Evolutionary conservation across 805 yeast genomes (phyloP).

Genomic region (Clavispora carvajalis): DNA sequence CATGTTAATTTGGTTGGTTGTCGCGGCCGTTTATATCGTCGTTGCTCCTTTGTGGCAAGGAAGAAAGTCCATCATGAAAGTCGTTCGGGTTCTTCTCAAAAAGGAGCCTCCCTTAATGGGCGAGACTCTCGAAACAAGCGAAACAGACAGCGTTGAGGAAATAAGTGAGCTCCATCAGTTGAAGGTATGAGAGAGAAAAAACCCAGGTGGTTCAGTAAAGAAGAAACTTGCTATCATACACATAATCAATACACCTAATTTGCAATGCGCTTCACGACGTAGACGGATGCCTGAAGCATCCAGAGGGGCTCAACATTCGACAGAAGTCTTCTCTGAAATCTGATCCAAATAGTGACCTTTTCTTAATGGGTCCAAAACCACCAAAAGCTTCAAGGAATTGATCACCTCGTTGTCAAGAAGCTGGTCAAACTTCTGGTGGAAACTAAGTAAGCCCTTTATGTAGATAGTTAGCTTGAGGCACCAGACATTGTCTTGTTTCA

Average conservation of each 20-base stretch:
- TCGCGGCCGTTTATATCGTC: conserved; percentile 31
- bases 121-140: too few species aligned
- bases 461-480: conserved; percentile 61
- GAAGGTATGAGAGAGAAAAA: not conserved
- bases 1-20: conserved; percentile 32
- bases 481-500: conserved; percentile 61
- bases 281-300: too few species aligned
- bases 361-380: conserved; percentile 60
- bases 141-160: not conserved
- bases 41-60: conserved; percentile 34
- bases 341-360: conserved; percentile 51
- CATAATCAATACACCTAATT: too few species aligned
- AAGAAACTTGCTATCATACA: too few species aligned
- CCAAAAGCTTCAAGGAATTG: conserved; percentile 37
- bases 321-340: conserved; percentile 5
- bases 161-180: not conserved
- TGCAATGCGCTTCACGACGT: too few species aligned
- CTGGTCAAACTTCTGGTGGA: not conserved
- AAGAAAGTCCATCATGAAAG: conserved; percentile 10
- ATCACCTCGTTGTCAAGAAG: conserved; percentile 26
- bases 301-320: not conserved
- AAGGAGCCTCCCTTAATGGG: not conserved
- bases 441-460: conserved; percentile 27
- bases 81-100: not conserved
- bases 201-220: too few species aligned